These are phyloP conservation scores for Cytospora leucostoma DNA, from an alignment of 2,329 filamentous ascomycete species.

Conservation along the genomic window DNA sequence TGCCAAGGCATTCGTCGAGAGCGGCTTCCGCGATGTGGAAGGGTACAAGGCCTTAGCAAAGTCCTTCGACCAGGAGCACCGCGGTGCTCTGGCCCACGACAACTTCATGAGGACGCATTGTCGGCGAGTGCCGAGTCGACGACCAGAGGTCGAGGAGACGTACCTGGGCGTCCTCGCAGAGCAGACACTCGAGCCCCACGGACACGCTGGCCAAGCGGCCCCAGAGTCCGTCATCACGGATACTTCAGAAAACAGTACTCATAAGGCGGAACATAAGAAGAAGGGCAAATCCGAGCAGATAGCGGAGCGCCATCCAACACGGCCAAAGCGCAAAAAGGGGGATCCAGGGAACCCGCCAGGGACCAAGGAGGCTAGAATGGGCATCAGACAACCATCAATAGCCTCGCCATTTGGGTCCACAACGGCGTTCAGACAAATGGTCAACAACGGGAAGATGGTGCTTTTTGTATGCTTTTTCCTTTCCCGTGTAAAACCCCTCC, in stretches of 20 bases:
- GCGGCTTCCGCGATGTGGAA: constrained; percentile 61
- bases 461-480: constrained; percentile 38
- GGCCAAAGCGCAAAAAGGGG: constrained; percentile 38
- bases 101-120: constrained; percentile 64
- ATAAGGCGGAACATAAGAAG: constrained; percentile 37
- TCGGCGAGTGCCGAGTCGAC: constrained; percentile 47
- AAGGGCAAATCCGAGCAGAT: constrained; percentile 41
- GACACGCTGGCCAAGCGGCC: not conserved
- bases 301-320: constrained; percentile 40
- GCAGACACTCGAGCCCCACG: constrained; percentile 27
- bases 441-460: constrained; percentile 36
- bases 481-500: not conserved
- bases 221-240: constrained; percentile 24
- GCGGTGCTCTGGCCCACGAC: constrained; percentile 58
- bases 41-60: constrained; percentile 64
- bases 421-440: constrained; percentile 35
- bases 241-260: constrained; percentile 29
- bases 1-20: constrained; percentile 66
- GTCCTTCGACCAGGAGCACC: constrained; percentile 63
- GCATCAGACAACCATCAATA: constrained; percentile 25
- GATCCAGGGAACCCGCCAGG: constrained; percentile 41
- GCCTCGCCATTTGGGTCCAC: constrained; percentile 30
- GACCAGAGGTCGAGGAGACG: constrained; percentile 38
- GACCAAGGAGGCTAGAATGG: constrained; percentile 35
- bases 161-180: constrained; percentile 26